Percentiles rank a stretch among this genome's conserved stretches.
phyloP scores from a whole-genome alignment of 805 yeast species.

The Candida qinlingensis region DNA sequence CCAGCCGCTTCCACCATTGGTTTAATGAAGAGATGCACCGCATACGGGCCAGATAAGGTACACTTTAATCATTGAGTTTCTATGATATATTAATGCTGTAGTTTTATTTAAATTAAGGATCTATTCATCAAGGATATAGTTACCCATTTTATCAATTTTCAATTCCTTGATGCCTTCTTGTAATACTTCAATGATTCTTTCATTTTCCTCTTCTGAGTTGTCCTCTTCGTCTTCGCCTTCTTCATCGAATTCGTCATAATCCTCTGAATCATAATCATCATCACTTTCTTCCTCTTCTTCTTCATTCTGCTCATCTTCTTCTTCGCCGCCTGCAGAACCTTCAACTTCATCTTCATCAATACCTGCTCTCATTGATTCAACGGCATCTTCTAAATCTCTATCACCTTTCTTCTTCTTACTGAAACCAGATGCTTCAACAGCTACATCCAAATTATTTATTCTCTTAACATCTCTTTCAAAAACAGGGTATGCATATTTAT shows the following conservation, averaged over 20 bases:
- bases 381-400: conserved; percentile 72
- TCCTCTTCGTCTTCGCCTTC: conserved; percentile 35
- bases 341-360: conserved; percentile 28
- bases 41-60: background rate
- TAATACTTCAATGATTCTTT: conserved; percentile 65
- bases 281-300: conserved; percentile 52
- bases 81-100: background rate
- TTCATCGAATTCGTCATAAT: conserved; percentile 16
- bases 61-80: too few species aligned
- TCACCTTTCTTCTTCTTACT: conserved; percentile 50
- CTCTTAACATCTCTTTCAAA: conserved; percentile 74
- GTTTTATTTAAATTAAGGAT: background rate
- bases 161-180: conserved; percentile 57
- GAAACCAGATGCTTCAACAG: conserved; percentile 88
- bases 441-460: conserved; percentile 66
- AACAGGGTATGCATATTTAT: conserved; percentile 67
- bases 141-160: conserved; percentile 79
- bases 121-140: conserved; percentile 47
- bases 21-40: background rate
- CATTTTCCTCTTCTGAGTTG: conserved; percentile 54
- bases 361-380: conserved; percentile 54
- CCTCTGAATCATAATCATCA: conserved; percentile 25
- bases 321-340: conserved; percentile 15
- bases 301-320: conserved; percentile 41
- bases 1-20: too few species aligned